These are phyloP conservation scores for Pseudogymnoascus sp. DNA, from an alignment of 2,329 filamentous ascomycete species.

Conservation along the genomic window DNA sequence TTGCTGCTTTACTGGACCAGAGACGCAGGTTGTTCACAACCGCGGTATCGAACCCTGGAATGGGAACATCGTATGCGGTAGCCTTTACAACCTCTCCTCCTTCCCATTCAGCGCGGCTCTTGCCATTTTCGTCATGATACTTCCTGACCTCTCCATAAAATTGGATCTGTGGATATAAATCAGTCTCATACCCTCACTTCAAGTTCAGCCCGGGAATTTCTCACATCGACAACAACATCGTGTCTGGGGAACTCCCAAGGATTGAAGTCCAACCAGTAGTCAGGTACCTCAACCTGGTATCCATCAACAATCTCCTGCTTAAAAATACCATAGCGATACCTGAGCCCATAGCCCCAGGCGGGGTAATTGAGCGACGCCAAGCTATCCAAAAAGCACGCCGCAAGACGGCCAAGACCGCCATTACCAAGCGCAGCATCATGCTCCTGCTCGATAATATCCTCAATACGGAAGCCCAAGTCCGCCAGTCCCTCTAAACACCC, in stretches of 20 bases:
- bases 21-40: slow-evolving; percentile 95
- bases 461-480: slow-evolving; percentile 92
- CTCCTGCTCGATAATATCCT: slow-evolving; percentile 90
- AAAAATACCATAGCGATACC: slow-evolving; percentile 97
- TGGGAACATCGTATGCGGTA: slow-evolving; percentile 85
- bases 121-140: slow-evolving; percentile 66
- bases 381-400: slow-evolving; percentile 95
- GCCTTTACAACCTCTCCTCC: slow-evolving; percentile 88
- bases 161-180: slow-evolving; percentile 52
- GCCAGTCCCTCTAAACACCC: slow-evolving; percentile 60
- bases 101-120: slow-evolving; percentile 71
- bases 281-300: slow-evolving; percentile 95
- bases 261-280: slow-evolving; percentile 99
- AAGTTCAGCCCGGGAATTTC: slow-evolving; percentile 22
- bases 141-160: slow-evolving; percentile 86
- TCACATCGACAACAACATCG: slow-evolving; percentile 82
- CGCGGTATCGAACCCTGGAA: slow-evolving; percentile 81
- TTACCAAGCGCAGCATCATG: slow-evolving; percentile 95
- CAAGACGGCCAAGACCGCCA: slow-evolving; percentile 86
- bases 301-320: slow-evolving; percentile 98
- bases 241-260: slow-evolving; percentile 97
- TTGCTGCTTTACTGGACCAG: slow-evolving; percentile 96
- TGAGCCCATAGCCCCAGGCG: slow-evolving; percentile 92
- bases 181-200: slow-evolving; percentile 25
- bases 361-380: slow-evolving; percentile 90